Evolutionary conservation across 805 yeast species (phyloP), one percentile per base, ranked within the genome.

Genomic region (Starmera amethionina): DNA sequence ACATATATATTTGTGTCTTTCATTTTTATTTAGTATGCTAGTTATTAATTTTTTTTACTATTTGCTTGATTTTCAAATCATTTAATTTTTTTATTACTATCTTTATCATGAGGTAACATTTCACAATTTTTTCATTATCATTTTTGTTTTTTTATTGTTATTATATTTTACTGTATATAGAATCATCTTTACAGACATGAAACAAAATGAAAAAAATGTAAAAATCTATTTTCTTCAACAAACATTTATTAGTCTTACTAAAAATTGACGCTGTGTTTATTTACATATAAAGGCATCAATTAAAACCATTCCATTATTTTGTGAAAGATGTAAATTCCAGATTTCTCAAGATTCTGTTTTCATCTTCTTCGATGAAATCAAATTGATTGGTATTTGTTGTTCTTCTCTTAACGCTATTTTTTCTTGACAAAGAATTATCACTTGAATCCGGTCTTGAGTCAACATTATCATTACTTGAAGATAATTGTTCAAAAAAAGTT

Each of bases 241-340:
- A 16, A 16, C 18, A 22, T 22, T 6, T 22, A 8, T 22, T 22
- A 22, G 6, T 22, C 2, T 16, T 16, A 16, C 18, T 8, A 22
- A 22, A 8, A 7, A 8, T 22, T 8, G 27, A 4, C 9, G 5
- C 5, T 22, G 27, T 22, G 5, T 4, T 22, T 22, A 22, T 4
- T 6, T 22, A 22, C 27, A 8, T 22, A 22, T 8, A 22, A 22
- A 7, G 6, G 5, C 5, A 30, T 31, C 15, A 31, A n/a, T 14
- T 14, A n/a, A 14, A 13, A 13, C 3, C 13, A 13, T 14, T 33
- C 9, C 13, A 14, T 47, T 42, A 54, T 40, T 46, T 55, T 4
- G 58, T 53, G 32, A 48, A 55, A 7, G 56, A 53, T 5, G 50
- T 49, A 25, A 54, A 53, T 42, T 54, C 59, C 38, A 53, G 41